Percentiles rank a stretch among this genome's conserved stretches.
Conservation (phyloP, 192 early-diverging fungal genomes). For the Spizellomyces sp. region DNA sequence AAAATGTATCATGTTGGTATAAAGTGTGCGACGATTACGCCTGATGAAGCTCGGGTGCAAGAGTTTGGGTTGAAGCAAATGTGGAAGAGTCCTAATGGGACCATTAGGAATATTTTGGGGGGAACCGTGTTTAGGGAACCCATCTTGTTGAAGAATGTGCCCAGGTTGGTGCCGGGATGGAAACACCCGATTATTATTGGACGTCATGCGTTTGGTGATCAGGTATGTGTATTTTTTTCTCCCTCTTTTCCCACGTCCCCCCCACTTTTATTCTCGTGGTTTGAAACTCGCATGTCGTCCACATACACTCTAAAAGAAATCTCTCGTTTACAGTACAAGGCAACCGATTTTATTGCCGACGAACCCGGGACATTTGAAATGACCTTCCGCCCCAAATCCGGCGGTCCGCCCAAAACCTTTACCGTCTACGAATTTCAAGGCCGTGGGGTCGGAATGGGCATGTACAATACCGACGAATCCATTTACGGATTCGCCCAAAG, state of each 20-base stretch:
- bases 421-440: constrained; percentile 84
- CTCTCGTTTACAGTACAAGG: constrained; percentile 70
- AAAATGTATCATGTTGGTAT: constrained; percentile 96
- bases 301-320: background rate
- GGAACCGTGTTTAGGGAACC: constrained; percentile 99
- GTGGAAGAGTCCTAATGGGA: constrained; percentile 98
- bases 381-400: constrained; percentile 84
- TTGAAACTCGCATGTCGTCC: too few species aligned
- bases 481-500: constrained; percentile 93
- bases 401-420: constrained; percentile 64
- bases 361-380: constrained; percentile 91
- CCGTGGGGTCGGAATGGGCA: constrained; percentile 90
- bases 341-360: constrained; percentile 92
- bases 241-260: too few species aligned
- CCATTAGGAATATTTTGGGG: constrained; percentile 93
- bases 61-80: constrained; percentile 97
- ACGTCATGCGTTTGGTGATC: constrained; percentile 97
- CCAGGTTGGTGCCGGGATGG: constrained; percentile 91
- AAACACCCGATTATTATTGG: constrained; percentile 95
- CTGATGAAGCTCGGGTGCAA: constrained; percentile 90
- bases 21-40: constrained; percentile 99
- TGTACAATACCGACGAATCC: constrained; percentile 91
- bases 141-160: constrained; percentile 90
- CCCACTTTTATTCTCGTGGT: too few species aligned
- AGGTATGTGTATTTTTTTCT: constrained; percentile 47